A percentile compares a stretch with the other conserved stretches of the same genome.
phyloP scores from a whole-genome alignment of 163 green algal genomes.

The Volvox carteri region DNA sequence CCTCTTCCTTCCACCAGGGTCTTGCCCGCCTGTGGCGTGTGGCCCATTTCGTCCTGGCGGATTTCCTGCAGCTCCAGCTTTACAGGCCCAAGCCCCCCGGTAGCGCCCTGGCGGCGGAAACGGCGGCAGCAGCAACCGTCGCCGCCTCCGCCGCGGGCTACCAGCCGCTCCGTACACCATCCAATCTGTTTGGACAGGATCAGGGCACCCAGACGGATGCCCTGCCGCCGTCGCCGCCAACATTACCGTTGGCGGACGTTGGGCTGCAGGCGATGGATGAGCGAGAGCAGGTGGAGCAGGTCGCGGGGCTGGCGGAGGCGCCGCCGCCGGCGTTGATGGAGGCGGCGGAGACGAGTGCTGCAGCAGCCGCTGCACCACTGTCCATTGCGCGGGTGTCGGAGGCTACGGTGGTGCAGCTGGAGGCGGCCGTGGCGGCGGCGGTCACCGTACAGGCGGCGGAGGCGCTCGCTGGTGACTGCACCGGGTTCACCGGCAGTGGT shows the following conservation, averaged over 20 bases:
- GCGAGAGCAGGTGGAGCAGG: not conserved
- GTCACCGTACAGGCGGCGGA: not conserved
- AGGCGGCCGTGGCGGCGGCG: not conserved
- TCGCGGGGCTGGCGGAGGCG: not conserved
- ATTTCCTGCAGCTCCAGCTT: slow-evolving; percentile 80
- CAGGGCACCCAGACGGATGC: slow-evolving; percentile 28
- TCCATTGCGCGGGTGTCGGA: not conserved
- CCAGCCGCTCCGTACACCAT: not conserved
- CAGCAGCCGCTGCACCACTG: not conserved
- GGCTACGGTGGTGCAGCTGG: not conserved
- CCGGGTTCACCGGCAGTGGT: not conserved
- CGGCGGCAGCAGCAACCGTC: not conserved
- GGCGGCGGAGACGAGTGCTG: not conserved
- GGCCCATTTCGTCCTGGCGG: slow-evolving; percentile 82
- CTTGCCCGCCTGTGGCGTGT: slow-evolving; percentile 88
- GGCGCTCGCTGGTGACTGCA: not conserved
- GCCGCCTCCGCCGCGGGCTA: not conserved
- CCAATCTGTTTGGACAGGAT: slow-evolving; percentile 48
- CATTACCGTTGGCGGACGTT: not conserved
- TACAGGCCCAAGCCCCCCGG: slow-evolving; percentile 3
- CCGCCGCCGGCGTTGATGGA: not conserved
- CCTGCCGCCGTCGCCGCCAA: not conserved
- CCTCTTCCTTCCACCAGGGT: slow-evolving; percentile 75
- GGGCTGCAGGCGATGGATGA: not conserved
- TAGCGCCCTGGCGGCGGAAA: not conserved